A percentile compares a stretch with the other conserved stretches of the same genome.
These are phyloP conservation scores for Incumbomyces lentus DNA, from an alignment of 2,329 filamentous ascomycete species.

Conservation along the genomic window DNA sequence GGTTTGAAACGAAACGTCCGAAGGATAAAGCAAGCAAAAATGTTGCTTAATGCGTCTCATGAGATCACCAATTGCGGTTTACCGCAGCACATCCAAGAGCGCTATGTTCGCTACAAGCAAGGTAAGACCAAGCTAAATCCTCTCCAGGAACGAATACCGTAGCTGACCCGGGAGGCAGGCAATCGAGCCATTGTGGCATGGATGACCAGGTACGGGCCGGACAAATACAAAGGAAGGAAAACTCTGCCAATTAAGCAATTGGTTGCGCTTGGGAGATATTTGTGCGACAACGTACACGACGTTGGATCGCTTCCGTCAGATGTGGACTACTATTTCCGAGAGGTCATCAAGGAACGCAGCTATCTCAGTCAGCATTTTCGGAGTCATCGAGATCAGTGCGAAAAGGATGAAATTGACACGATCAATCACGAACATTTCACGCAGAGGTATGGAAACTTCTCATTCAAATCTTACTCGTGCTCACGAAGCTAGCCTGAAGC, in stretches of 20 bases:
- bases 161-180: constrained; percentile 1
- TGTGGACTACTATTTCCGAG: constrained; percentile 24
- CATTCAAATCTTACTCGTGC: neutral
- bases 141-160: neutral
- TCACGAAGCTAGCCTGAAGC: constrained; percentile 1
- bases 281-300: constrained; percentile 16
- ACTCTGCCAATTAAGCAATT: constrained; percentile 22
- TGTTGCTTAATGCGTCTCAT: constrained; percentile 20
- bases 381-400: constrained; percentile 9
- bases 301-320: constrained; percentile 19
- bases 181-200: constrained; percentile 23
- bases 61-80: constrained; percentile 18
- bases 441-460: constrained; percentile 16
- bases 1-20: too few species aligned
- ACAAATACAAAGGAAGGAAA: constrained; percentile 11
- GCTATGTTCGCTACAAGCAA: constrained; percentile 24
- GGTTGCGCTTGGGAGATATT: constrained; percentile 13
- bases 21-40: neutral
- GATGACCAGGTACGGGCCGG: constrained; percentile 20
- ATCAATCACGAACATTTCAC: constrained; percentile 25
- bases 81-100: constrained; percentile 19
- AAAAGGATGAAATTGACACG: constrained; percentile 16
- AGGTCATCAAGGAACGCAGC: constrained; percentile 22
- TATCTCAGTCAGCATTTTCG: constrained; percentile 23
- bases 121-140: constrained; percentile 1